These are phyloP conservation scores for Oemleria cerasiformis DNA, from an alignment of 306 rosid genomes.

Conservation along the genomic window DNA sequence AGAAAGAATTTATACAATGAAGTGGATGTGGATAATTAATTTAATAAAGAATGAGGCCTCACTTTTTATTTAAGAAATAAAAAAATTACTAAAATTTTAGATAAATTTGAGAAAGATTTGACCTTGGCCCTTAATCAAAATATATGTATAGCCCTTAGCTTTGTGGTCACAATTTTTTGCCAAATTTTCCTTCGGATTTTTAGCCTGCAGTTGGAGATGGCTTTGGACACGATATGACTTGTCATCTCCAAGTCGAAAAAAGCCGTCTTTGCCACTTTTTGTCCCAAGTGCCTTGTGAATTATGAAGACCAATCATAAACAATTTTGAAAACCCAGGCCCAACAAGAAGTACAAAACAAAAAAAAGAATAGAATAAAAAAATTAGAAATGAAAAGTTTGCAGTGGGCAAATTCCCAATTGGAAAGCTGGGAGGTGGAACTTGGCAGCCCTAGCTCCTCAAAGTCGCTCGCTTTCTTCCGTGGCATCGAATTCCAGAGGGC, in stretches of 20 bases:
- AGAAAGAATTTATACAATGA: too few species aligned
- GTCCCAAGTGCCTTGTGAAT: neutral
- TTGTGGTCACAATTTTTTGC: too few species aligned
- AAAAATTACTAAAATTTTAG: too few species aligned
- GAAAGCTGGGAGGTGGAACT: slow-evolving; percentile 16
- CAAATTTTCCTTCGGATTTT: too few species aligned
- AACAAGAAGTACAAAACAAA: neutral
- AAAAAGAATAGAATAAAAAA: neutral
- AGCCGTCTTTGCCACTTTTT: neutral
- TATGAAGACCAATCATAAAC: neutral
- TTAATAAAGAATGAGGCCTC: too few species aligned
- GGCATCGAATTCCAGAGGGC: slow-evolving; percentile 20
- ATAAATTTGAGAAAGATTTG: too few species aligned
- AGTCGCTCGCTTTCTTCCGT: slow-evolving; percentile 14
- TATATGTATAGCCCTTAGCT: too few species aligned
- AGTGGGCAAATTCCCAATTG: neutral
- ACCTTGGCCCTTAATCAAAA: too few species aligned
- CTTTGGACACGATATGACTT: neutral
- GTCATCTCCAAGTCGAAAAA: neutral
- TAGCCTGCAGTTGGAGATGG: too few species aligned
- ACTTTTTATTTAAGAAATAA: too few species aligned
- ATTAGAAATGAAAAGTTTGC: neutral
- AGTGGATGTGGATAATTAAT: too few species aligned
- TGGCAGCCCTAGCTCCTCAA: slow-evolving; percentile 20
- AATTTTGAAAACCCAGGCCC: slow-evolving; percentile 14